phyloP scores from a whole-genome alignment of 2,329 filamentous ascomycete species.

The Diplodia seriata region DNA sequence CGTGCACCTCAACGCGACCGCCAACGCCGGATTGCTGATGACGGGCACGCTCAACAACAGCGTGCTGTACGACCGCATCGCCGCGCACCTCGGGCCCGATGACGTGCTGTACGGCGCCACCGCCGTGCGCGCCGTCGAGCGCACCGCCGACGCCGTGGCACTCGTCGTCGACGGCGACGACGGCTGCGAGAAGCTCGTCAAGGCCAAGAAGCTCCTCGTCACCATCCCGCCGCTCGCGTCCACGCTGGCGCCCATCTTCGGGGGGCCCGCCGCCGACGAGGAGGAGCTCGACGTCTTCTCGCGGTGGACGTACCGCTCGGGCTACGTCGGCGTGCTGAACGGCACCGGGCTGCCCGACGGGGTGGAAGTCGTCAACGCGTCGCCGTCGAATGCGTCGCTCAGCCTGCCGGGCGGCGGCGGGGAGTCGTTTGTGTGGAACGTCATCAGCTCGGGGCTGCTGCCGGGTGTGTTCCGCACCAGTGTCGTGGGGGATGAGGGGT shows the following conservation, averaged over 20 bases:
- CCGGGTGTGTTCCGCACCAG: conserved; percentile 36
- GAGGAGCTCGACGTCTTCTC: conserved; percentile 48
- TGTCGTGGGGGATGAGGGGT: conserved; percentile 33
- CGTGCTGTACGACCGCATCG: conserved; percentile 37
- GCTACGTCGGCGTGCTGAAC: conserved; percentile 50
- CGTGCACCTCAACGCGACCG: conserved; percentile 33
- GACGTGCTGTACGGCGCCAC: conserved; percentile 35
- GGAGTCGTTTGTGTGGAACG: neutral
- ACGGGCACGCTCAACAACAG: conserved; percentile 35
- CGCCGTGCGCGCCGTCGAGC: neutral
- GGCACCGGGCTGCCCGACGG: conserved; percentile 49
- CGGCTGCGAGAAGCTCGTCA: conserved; percentile 39
- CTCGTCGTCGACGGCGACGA: conserved; percentile 34
- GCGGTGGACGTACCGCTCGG: conserved; percentile 48
- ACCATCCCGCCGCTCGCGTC: conserved; percentile 49
- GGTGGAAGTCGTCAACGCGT: conserved; percentile 39
- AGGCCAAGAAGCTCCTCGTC: conserved; percentile 52
- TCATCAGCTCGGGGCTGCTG: conserved; percentile 32
- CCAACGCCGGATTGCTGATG: conserved; percentile 21
- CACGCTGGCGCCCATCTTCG: conserved; percentile 53
- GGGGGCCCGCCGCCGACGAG: conserved; percentile 54
- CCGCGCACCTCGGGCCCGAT: conserved; percentile 32
- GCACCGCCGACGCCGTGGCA: conserved; percentile 13
- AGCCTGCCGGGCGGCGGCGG: conserved; percentile 33
- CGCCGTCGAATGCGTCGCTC: conserved; percentile 44